A percentile compares a stretch with the other conserved stretches of the same genome.
phyloP scores from a whole-genome alignment of 257 asterid species.

The Dorcoceras hygrometricum region DNA sequence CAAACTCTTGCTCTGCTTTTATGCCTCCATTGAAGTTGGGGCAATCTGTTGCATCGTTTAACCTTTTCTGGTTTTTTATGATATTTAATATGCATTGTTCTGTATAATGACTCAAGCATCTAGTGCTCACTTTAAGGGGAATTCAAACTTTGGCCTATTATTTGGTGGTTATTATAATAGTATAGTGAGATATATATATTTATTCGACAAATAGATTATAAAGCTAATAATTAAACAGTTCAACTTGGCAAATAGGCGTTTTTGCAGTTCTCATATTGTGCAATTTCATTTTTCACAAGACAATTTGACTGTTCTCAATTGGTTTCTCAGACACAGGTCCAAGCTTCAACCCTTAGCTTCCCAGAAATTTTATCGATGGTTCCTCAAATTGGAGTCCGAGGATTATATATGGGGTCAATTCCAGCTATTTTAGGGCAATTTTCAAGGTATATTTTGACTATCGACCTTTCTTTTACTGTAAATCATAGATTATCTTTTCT shows the following conservation, averaged over 20 bases:
- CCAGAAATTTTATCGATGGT: slow-evolving; percentile 82
- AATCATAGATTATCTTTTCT: background rate
- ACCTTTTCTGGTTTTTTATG: too few relatives aligned
- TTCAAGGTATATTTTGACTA: slow-evolving; percentile 54
- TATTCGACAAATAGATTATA: slow-evolving; percentile 14
- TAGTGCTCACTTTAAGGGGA: background rate
- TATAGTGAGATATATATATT: background rate
- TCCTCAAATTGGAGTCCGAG: slow-evolving; percentile 79
- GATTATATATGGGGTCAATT: slow-evolving; percentile 86
- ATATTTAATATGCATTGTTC: background rate
- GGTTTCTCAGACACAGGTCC: slow-evolving; percentile 74
- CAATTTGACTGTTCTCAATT: slow-evolving; percentile 40
- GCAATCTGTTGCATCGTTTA: background rate
- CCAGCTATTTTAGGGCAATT: slow-evolving; percentile 98
- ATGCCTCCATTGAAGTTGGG: slow-evolving; percentile 3
- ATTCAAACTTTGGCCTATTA: background rate
- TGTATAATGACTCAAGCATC: slow-evolving; percentile 5
- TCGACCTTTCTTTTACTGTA: slow-evolving; percentile 4
- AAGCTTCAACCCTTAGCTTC: slow-evolving; percentile 91
- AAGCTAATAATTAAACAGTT: slow-evolving; percentile 16
- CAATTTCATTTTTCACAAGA: slow-evolving; percentile 26
- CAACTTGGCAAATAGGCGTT: slow-evolving; percentile 21
- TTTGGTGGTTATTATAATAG: slow-evolving; percentile 10
- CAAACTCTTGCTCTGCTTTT: background rate
- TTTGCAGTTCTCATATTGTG: slow-evolving; percentile 23